Evolutionary conservation across 352 stramenopile genomes (phyloP).

Genomic region (Phytophthora cryptogea): DNA sequence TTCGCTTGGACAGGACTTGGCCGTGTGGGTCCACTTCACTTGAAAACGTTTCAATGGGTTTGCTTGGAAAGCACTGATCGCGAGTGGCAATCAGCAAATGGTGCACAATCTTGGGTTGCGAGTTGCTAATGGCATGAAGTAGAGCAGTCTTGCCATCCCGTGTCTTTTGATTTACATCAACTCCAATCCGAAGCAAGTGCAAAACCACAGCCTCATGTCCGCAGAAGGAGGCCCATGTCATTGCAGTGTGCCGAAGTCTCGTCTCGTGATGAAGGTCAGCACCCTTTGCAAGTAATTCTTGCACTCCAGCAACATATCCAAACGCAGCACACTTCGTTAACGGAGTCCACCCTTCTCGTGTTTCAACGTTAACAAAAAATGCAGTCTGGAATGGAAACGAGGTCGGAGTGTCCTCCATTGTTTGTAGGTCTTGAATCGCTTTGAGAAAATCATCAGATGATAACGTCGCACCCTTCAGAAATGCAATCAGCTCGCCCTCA

Average conservation of each 20-base stretch:
- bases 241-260: constrained; percentile 61
- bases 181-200: constrained; percentile 45
- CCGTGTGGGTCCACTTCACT: constrained; percentile 3
- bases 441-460: constrained; percentile 22
- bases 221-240: constrained; percentile 80
- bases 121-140: constrained; percentile 68
- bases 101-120: constrained; percentile 52
- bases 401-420: not conserved
- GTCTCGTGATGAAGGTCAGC: constrained; percentile 54
- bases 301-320: constrained; percentile 38
- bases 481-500: constrained; percentile 42
- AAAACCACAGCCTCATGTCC: constrained; percentile 69
- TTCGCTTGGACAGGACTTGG: constrained; percentile 4
- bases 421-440: constrained; percentile 30
- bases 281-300: constrained; percentile 52
- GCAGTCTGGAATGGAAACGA: constrained; percentile 19
- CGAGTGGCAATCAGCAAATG: constrained; percentile 56
- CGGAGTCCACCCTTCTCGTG: constrained; percentile 65
- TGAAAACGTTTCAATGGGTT: constrained; percentile 36
- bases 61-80: constrained; percentile 35
- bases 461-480: constrained; percentile 35
- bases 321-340: constrained; percentile 67
- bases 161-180: constrained; percentile 46
- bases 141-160: constrained; percentile 68
- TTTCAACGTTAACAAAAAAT: constrained; percentile 66